Evolutionary conservation across 768 basidiomycete species (phyloP), one percentile per base, ranked within the genome.

Genomic region (Boletus pseudopeckii): DNA sequence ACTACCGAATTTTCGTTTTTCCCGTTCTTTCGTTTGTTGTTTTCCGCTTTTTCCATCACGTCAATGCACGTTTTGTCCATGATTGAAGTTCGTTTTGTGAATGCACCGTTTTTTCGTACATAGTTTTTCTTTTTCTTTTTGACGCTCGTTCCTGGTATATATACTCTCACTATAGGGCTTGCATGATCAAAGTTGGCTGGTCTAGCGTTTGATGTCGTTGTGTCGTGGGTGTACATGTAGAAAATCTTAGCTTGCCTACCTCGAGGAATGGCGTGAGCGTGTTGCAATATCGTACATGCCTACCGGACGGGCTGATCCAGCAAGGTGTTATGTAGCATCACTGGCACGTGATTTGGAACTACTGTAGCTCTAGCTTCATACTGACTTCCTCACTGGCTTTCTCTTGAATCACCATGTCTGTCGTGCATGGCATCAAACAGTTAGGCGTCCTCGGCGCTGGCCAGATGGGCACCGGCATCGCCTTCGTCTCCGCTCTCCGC

Each of bases 391-490:
- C 18, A 20, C 11, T 28, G 2, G 30, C 30, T 52, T 24, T 52
- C 5, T 34, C 42, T 39, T 18, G 20, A 33, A 40, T 53, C 15
- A 58, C 44, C 55, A 66, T 68, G 66, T 67, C 80, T 48, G 65
- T 89, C 50, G 74, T 78, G 18, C 90, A 92, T 62, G 89, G 87
- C 44, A 84, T 94, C 58, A 82, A 81, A 50, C 82, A 77, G 4
- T 72, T 92, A 0, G 92, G 88, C 22, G 83, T 94, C 57, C 77
- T 95, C 34, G 89, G 90, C 42, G 85, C 88, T 18, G 90, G 90
- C 45, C 89, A 92, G 67, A 91, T 90, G 89, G 95, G 95, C 58
- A 83, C 90, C 0, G 96, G 95, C 2, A 98, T 98, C 44, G 91
- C 93, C 57, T 80, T 88, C 48, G 92, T 96, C 39, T 79, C 92